Evolutionary conservation across 129 eudicot species (phyloP).

Genomic region (Gnaphalium uliginosum): DNA sequence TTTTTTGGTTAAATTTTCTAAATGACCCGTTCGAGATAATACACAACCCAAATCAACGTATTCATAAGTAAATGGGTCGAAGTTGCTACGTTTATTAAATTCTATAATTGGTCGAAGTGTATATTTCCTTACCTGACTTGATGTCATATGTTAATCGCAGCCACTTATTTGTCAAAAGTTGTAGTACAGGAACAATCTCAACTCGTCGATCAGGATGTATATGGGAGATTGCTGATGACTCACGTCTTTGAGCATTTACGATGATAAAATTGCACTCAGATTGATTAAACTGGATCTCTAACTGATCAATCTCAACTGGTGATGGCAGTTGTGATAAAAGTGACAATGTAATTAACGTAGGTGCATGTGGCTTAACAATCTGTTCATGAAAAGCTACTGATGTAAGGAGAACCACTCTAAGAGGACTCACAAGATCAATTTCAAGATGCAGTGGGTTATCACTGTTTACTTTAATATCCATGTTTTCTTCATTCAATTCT

Average conservation of each 20-base stretch:
- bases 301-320: conserved; percentile 77
- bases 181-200: conserved; percentile 68
- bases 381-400: conserved; percentile 97
- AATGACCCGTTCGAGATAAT: background rate
- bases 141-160: conserved; percentile 78
- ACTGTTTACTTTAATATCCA: conserved; percentile 45
- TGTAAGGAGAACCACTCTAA: conserved; percentile 80
- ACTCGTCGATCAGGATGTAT: conserved; percentile 72
- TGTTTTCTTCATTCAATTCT: conserved; percentile 41
- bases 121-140: conserved; percentile 58
- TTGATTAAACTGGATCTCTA: conserved; percentile 92
- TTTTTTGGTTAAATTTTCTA: background rate
- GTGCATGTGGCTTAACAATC: conserved; percentile 71
- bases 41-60: background rate
- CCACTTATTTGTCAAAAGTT: conserved; percentile 80
- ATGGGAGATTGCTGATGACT: conserved; percentile 49
- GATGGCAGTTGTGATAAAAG: conserved; percentile 82
- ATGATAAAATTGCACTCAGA: conserved; percentile 85
- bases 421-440: conserved; percentile 95
- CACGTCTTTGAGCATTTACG: conserved; percentile 64
- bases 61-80: background rate
- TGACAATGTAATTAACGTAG: conserved; percentile 63
- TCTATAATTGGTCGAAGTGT: background rate
- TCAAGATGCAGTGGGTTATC: conserved; percentile 80
- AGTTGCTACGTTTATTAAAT: background rate